These are phyloP conservation scores for Canavalia gladiata DNA, from an alignment of 306 rosid species.

Conservation along the genomic window DNA sequence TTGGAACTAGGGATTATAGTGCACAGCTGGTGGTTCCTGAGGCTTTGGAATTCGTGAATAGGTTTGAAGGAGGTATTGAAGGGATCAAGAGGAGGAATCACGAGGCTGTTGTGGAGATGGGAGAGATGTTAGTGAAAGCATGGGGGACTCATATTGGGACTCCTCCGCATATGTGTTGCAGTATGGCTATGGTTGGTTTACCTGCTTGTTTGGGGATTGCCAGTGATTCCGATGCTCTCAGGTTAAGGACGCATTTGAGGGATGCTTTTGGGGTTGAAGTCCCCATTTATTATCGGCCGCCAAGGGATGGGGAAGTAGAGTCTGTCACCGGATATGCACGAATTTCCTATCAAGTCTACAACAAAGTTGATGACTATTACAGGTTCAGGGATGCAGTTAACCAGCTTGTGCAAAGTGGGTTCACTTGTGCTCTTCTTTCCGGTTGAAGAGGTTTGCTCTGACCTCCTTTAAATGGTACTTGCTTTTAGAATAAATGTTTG, in stretches of 20 bases:
- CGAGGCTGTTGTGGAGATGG: conserved; percentile 87
- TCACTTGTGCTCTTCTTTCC: conserved; percentile 72
- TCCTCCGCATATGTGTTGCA: conserved; percentile 84
- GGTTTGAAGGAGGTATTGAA: conserved; percentile 92
- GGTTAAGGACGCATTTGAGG: conserved; percentile 76
- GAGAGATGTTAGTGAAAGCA: conserved; percentile 74
- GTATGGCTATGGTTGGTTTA: conserved; percentile 94
- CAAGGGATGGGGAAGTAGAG: conserved; percentile 67
- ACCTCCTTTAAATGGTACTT: conserved; percentile 7
- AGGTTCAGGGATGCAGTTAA: conserved; percentile 80
- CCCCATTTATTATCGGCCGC: conserved; percentile 77
- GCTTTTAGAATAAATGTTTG: conserved; percentile 30
- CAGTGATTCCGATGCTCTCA: conserved; percentile 71
- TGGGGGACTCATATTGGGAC: conserved; percentile 93
- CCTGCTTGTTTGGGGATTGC: conserved; percentile 78
- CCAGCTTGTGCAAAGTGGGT: conserved; percentile 70
- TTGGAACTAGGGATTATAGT: conserved; percentile 97
- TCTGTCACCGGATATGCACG: conserved; percentile 85
- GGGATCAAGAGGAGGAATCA: conserved; percentile 95
- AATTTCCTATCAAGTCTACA: conserved; percentile 93
- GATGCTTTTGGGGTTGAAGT: conserved; percentile 83
- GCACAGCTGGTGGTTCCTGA: conserved; percentile 87
- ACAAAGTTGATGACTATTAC: conserved; percentile 79
- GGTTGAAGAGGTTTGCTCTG: conserved; percentile 66
- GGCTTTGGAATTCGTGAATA: conserved; percentile 72